Conservation (phyloP, 768 basidiomycete genomes). For the Psilocybe cyanescens region DNA sequence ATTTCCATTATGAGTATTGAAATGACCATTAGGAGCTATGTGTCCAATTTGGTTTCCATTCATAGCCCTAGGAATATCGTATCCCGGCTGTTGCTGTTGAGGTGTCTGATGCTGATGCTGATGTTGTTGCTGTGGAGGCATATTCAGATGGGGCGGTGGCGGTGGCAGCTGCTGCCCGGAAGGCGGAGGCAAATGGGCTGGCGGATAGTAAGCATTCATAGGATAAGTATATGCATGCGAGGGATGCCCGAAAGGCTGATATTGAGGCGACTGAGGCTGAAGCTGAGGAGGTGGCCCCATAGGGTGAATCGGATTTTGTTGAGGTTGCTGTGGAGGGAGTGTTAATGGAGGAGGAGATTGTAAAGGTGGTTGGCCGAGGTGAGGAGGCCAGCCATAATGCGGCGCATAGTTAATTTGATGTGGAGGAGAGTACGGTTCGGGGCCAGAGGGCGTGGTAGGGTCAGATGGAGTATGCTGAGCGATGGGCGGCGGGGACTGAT, state of each 20-base stretch:
- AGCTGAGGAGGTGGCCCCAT: constrained; percentile 28
- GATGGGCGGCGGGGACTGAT: constrained; percentile 37
- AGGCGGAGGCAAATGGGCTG: constrained; percentile 22
- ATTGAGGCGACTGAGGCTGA: constrained; percentile 34
- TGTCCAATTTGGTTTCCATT: constrained; percentile 30
- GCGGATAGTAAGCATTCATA: constrained; percentile 33
- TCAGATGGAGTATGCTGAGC: constrained; percentile 37
- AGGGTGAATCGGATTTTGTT: constrained; percentile 25
- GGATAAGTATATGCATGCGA: constrained; percentile 34
- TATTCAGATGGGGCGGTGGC: constrained; percentile 26
- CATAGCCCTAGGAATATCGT: constrained; percentile 31
- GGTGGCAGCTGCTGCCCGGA: constrained; percentile 31
- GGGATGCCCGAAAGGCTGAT: constrained; percentile 38
- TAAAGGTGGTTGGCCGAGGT: constrained; percentile 31
- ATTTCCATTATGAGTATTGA: constrained; percentile 23
- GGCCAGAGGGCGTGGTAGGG: constrained; percentile 34
- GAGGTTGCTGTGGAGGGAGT: constrained; percentile 34
- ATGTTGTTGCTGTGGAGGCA: constrained; percentile 17
- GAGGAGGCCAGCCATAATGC: constrained; percentile 42
- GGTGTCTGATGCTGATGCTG: constrained; percentile 17
- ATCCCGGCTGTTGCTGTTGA: constrained; percentile 20
- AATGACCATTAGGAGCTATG: constrained; percentile 17
- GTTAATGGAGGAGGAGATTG: constrained; percentile 36
- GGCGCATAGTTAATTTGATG: constrained; percentile 35
- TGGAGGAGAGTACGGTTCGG: constrained; percentile 36